Conservation (phyloP, 2,329 filamentous ascomycete species). For the Stagonosporopsis tanaceti region DNA sequence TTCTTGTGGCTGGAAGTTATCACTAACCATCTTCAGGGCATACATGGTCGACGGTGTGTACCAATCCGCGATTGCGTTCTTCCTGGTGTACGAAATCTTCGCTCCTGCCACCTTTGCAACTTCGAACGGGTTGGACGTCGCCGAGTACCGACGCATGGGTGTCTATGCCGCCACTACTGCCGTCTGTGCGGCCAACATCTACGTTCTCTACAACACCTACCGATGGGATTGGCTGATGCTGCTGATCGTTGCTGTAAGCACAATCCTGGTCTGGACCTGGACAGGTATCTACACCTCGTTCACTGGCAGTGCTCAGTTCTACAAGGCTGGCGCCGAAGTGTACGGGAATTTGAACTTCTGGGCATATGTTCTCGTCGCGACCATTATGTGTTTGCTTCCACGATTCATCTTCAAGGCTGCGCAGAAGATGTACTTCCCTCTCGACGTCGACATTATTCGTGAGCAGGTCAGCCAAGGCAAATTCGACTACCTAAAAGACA, state of each 20-base stretch:
- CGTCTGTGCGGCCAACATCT: slow-evolving; percentile 88
- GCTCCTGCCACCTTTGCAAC: slow-evolving; percentile 72
- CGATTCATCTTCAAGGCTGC: slow-evolving; percentile 85
- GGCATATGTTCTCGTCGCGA: slow-evolving; percentile 80
- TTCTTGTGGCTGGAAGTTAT: neutral
- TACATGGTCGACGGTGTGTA: slow-evolving; percentile 97
- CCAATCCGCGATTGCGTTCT: slow-evolving; percentile 93
- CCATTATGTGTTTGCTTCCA: slow-evolving; percentile 83
- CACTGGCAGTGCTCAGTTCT: slow-evolving; percentile 69
- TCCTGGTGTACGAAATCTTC: slow-evolving; percentile 87
- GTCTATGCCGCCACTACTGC: slow-evolving; percentile 85
- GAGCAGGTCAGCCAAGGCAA: slow-evolving; percentile 87
- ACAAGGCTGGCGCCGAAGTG: slow-evolving; percentile 77
- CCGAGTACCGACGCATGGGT: slow-evolving; percentile 84
- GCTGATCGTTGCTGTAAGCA: slow-evolving; percentile 81
- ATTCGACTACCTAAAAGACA: slow-evolving; percentile 75
- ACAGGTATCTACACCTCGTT: slow-evolving; percentile 84
- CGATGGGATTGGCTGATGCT: slow-evolving; percentile 98
- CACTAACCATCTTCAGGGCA: slow-evolving; percentile 50
- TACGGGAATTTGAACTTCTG: slow-evolving; percentile 87
- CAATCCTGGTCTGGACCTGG: slow-evolving; percentile 92
- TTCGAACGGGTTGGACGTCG: slow-evolving; percentile 75
- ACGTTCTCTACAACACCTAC: slow-evolving; percentile 95
- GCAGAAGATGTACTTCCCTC: slow-evolving; percentile 93
- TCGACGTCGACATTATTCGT: slow-evolving; percentile 92